Evolutionary conservation across 1,139 yeast genomes (phyloP).

Genomic region (Pichia sp.): DNA sequence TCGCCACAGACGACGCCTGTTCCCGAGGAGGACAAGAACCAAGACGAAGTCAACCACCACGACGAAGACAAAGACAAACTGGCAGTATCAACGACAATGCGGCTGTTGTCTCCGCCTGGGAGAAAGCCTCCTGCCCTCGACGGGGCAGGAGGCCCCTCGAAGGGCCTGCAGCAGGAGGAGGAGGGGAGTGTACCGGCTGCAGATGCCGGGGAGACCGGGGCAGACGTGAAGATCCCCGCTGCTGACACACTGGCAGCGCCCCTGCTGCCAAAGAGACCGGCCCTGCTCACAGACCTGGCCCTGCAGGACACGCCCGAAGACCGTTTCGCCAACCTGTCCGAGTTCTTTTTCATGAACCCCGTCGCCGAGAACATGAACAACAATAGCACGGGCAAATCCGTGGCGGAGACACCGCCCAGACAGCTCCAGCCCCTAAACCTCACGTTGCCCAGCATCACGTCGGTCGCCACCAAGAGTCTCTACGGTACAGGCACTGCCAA

Average conservation of each 20-base stretch:
- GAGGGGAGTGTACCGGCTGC: too few species aligned
- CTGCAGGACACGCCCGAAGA: not conserved
- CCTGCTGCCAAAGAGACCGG: not conserved
- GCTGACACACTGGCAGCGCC: too few species aligned
- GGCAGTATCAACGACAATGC: conserved; percentile 5
- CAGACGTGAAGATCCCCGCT: not conserved
- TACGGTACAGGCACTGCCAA: not conserved
- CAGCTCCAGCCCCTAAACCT: conserved; percentile 3
- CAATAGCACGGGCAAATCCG: not conserved
- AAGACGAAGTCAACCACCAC: not conserved
- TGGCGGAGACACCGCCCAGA: not conserved
- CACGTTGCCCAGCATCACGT: conserved; percentile 4
- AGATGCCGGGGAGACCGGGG: too few species aligned
- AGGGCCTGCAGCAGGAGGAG: too few species aligned
- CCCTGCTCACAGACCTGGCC: not conserved
- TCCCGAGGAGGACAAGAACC: too few species aligned
- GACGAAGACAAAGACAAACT: not conserved
- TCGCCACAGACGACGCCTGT: not conserved
- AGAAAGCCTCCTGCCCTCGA: not conserved
- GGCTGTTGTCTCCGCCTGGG: not conserved
- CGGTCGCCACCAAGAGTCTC: not conserved
- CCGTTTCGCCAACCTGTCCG: conserved; percentile 2
- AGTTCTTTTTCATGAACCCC: conserved; percentile 5
- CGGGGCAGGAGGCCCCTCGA: too few species aligned
- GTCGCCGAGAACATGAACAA: not conserved